Conservation (phyloP, 768 basidiomycete species). For the Russula ochroleuca region DNA sequence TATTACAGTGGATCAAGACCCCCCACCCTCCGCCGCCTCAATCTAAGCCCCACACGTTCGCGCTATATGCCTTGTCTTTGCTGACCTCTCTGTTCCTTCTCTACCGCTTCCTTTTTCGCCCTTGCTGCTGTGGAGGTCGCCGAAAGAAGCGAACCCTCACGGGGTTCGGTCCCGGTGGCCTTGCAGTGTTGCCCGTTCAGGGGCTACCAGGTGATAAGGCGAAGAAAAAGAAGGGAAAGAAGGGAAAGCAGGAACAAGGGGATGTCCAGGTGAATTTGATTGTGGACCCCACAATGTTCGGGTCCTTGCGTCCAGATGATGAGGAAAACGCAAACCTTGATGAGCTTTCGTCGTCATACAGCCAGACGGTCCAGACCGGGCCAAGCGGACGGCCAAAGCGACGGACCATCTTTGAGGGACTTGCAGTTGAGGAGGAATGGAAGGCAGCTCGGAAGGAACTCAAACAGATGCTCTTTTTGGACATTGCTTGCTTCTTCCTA, state of each 20-base stretch:
- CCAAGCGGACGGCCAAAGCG: conserved; percentile 41
- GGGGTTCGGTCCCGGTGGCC: conserved; percentile 36
- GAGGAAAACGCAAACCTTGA: conserved; percentile 41
- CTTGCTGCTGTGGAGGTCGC: conserved; percentile 48
- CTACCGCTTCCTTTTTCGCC: conserved; percentile 55
- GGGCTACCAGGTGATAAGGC: conserved; percentile 45
- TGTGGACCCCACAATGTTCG: conserved; percentile 61
- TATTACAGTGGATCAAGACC: conserved; percentile 52
- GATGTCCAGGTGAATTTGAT: conserved; percentile 72
- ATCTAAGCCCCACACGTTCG: conserved; percentile 49
- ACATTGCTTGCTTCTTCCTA: conserved; percentile 43
- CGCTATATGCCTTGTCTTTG: conserved; percentile 55
- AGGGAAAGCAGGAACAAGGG: conserved; percentile 34
- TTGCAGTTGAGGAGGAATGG: conserved; percentile 65
- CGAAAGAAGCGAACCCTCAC: conserved; percentile 31
- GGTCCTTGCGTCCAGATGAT: conserved; percentile 27
- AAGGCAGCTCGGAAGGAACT: conserved; percentile 48
- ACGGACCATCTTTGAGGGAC: conserved; percentile 51
- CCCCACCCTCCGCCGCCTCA: conserved; percentile 50
- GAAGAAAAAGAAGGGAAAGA: conserved; percentile 41
- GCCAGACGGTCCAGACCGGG: conserved; percentile 33
- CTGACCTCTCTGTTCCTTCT: conserved; percentile 48
- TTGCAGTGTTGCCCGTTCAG: conserved; percentile 63
- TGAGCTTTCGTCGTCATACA: conserved; percentile 33
- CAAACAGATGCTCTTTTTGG: conserved; percentile 50